phyloP scores from a whole-genome alignment of 805 yeast genomes.

The Metschnikowia anglica region DNA sequence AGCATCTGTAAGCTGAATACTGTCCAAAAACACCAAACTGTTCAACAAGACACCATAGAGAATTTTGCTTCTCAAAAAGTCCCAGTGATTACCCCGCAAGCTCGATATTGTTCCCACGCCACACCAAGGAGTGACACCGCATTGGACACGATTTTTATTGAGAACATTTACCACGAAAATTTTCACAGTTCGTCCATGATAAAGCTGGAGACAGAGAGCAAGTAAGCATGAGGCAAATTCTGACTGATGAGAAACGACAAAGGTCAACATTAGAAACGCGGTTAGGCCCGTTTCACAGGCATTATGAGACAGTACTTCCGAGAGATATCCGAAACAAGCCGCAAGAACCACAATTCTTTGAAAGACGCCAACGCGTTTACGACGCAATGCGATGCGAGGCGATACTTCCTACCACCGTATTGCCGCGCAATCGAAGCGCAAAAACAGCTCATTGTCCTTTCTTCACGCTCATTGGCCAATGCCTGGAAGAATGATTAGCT shows the following conservation, averaged over 20 bases:
- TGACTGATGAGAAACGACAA: constrained; percentile 22
- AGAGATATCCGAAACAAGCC: neutral
- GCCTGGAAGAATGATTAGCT: no score
- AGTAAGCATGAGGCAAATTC: constrained; percentile 21
- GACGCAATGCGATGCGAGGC: no score
- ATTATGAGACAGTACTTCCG: no score
- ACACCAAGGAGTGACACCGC: constrained; percentile 28
- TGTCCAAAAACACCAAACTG: constrained; percentile 10
- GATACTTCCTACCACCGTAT: no score
- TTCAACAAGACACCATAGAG: constrained; percentile 11
- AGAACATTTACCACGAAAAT: constrained; percentile 20
- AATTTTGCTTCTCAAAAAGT: constrained; percentile 8
- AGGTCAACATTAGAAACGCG: constrained; percentile 13
- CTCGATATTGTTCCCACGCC: constrained; percentile 25
- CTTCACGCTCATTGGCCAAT: no score
- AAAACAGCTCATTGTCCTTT: no score
- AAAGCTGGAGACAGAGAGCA: constrained; percentile 18
- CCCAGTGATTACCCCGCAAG: constrained; percentile 13
- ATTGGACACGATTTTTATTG: constrained; percentile 5
- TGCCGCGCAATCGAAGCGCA: no score
- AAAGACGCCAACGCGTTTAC: no score
- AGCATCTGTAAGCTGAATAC: constrained; percentile 6
- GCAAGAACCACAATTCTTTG: neutral
- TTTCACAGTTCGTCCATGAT: constrained; percentile 13
- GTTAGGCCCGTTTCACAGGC: neutral